These are phyloP conservation scores for Thelonectria olida DNA, from an alignment of 2,329 filamentous ascomycete genomes.

Conservation along the genomic window DNA sequence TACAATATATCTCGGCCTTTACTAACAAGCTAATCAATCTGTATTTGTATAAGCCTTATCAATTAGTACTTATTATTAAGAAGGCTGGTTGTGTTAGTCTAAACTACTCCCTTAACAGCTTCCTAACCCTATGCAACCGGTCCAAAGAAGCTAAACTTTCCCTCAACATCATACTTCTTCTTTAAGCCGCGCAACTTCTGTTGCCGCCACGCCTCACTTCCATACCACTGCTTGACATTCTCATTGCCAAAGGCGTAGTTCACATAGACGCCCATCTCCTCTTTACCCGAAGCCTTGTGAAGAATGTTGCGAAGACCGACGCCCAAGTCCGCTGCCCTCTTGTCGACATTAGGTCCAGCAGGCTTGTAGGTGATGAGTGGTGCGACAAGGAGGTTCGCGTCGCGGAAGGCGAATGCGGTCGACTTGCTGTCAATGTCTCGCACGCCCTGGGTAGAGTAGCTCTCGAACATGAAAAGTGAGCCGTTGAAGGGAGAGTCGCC, in stretches of 20 bases:
- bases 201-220: constrained; percentile 49
- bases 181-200: constrained; percentile 55
- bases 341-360: constrained; percentile 18
- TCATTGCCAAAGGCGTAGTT: constrained; percentile 32
- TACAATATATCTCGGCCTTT: no score
- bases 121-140: no score
- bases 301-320: constrained; percentile 15
- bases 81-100: no score
- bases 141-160: no score
- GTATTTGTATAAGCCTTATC: no score
- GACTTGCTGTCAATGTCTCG: constrained; percentile 4
- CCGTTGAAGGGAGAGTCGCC: constrained; percentile 24
- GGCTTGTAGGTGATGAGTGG: constrained; percentile 24
- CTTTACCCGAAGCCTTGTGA: constrained; percentile 15
- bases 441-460: constrained; percentile 49
- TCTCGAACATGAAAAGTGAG: constrained; percentile 62
- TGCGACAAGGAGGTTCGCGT: constrained; percentile 22
- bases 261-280: constrained; percentile 24
- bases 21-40: no score
- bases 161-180: constrained; percentile 55
- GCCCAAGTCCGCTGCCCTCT: constrained; percentile 20
- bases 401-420: constrained; percentile 27
- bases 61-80: no score
- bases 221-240: constrained; percentile 18
- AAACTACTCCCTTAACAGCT: no score